phyloP scores from a whole-genome alignment of 208 protist genomes.

The Trypanosoma congolense region DNA sequence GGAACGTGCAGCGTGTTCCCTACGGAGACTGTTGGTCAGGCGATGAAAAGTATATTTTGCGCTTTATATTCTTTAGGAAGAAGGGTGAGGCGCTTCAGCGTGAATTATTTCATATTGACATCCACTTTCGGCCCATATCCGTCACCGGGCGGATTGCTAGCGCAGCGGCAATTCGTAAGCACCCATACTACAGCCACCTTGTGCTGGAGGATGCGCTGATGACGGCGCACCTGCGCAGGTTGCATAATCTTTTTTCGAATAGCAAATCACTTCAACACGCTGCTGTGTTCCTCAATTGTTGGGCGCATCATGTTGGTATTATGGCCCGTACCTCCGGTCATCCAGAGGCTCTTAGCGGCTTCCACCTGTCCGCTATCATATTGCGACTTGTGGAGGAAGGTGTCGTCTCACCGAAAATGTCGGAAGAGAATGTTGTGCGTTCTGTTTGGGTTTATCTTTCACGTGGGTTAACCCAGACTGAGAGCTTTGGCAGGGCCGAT shows the following conservation, averaged over 20 bases:
- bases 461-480: conserved; percentile 34
- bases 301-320: conserved; percentile 75
- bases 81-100: conserved; percentile 9
- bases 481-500: not conserved
- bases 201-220: conserved; percentile 81
- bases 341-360: conserved; percentile 73
- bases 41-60: conserved; percentile 52
- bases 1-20: conserved; percentile 39
- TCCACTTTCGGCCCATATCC: conserved; percentile 61
- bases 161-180: conserved; percentile 52
- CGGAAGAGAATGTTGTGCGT: conserved; percentile 69
- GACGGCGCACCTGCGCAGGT: conserved; percentile 57
- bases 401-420: conserved; percentile 60
- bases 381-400: conserved; percentile 66
- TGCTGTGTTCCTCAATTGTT: conserved; percentile 82
- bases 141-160: conserved; percentile 47
- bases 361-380: conserved; percentile 66
- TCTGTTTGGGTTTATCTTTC: conserved; percentile 72
- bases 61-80: conserved; percentile 45
- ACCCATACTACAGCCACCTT: conserved; percentile 76
- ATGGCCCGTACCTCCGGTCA: conserved; percentile 57
- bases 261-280: conserved; percentile 51
- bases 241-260: conserved; percentile 65
- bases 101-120: conserved; percentile 62
- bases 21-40: conserved; percentile 61